Evolutionary conservation across 768 basidiomycete genomes (phyloP), one percentile per base, ranked within the genome.

Genomic region (Tricholoma terreum): DNA sequence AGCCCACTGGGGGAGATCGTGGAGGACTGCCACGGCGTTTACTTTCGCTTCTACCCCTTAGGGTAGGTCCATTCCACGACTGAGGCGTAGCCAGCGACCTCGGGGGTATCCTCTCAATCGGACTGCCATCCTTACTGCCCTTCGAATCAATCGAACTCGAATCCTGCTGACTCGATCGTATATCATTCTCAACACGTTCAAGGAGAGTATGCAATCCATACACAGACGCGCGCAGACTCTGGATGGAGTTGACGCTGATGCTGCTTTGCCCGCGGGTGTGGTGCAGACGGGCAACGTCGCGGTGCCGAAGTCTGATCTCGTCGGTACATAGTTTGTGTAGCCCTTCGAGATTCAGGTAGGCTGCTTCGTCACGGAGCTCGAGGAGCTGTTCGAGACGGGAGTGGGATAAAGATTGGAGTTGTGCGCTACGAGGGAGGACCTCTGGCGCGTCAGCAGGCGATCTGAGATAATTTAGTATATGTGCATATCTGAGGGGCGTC

Each of bases 301-400:
- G 76, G 50, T 81, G 81, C 24, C 78, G 76, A 27, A 77, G 76
- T 17, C 80, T 78, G 35, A 92, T 77, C 71, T 92, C 89, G 15
- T 84, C 83, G 7, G 72, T 70, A 65, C 91, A 92, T 1, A 94
- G 77, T 59, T 76, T 79, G 58, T 82, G 76, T 15, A 94, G 78
- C 45, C 79, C 80, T 0, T 79, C 78, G 52, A 93, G 83, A 24
- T 82, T 84, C n/a, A 93, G 82, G 65, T 84, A 91, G 40, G 76
- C 75, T 1, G 91, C 87, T 67, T 94, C 91, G 61, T 93, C 90
- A 10, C 90, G 83, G 21, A 92, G 81, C 58, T 90, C 87, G 43
- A 90, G 78, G 21, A 93, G 79, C 1, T 73, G 75, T 53, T 91
- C 90, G 17, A 91, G 73, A 9, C 83, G 82, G 2, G 77, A 65